A percentile compares a stretch with the other conserved stretches of the same genome.
phyloP scores from a whole-genome alignment of 2,329 filamentous ascomycete genomes.

The Zasmidium angulare region DNA sequence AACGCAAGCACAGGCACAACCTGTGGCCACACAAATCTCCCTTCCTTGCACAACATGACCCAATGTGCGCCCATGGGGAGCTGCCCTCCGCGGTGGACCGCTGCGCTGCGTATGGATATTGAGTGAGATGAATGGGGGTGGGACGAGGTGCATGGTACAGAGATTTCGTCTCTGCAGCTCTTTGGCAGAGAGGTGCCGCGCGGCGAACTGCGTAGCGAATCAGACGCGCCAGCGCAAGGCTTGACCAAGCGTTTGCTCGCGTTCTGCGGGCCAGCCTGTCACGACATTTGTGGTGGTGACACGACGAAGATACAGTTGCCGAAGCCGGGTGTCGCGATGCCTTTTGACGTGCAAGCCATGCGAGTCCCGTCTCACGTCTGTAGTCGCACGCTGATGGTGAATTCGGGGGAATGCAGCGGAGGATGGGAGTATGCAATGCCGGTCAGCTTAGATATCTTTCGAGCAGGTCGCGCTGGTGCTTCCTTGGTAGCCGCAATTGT shows the following conservation, averaged over 20 bases:
- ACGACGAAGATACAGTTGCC: conserved; percentile 8
- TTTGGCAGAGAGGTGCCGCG: conserved; percentile 10
- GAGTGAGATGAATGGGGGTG: neutral
- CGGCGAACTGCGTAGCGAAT: conserved; percentile 14
- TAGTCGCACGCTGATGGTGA: neutral
- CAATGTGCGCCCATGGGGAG: conserved; percentile 2
- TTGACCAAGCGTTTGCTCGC: conserved; percentile 15
- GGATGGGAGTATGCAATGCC: conserved; percentile 1
- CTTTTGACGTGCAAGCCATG: no score
- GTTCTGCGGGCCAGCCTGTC: conserved; percentile 9
- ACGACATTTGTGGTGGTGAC: conserved; percentile 2
- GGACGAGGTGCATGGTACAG: conserved; percentile 1
- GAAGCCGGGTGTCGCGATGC: conserved; percentile 15
- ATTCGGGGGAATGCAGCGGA: neutral
- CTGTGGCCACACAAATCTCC: conserved; percentile 1
- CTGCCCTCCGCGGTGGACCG: conserved; percentile 10
- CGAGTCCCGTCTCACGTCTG: conserved; percentile 7
- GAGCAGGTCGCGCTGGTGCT: neutral
- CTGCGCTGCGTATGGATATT: neutral
- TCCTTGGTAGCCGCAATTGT: neutral
- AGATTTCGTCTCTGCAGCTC: conserved; percentile 9
- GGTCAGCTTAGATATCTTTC: conserved; percentile 2
- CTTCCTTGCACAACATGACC: neutral
- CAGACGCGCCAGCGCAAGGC: neutral
- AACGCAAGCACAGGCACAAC: neutral